Conservation (phyloP, 148 eudicot genomes). For the Euryodendron excelsum region DNA sequence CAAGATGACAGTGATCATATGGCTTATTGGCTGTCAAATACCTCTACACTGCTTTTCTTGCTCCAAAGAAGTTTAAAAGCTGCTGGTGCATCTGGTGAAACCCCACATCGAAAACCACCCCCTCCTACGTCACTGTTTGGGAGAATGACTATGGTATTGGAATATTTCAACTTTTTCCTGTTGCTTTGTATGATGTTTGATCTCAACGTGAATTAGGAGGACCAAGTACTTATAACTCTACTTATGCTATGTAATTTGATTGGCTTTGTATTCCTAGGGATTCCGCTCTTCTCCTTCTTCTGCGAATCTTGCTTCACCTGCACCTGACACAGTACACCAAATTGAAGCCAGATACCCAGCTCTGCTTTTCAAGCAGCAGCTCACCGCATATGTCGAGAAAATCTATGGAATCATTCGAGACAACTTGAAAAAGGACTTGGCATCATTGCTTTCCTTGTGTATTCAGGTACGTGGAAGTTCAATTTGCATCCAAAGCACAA, state of each 20-base stretch:
- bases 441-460: conserved; percentile 64
- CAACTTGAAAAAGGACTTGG: conserved; percentile 82
- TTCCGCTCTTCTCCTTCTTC: conserved; percentile 94
- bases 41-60: conserved; percentile 82
- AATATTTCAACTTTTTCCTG: conserved; percentile 10
- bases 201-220: neutral
- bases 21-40: conserved; percentile 97
- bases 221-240: neutral
- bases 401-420: conserved; percentile 95
- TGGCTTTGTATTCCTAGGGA: conserved; percentile 43
- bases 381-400: conserved; percentile 93
- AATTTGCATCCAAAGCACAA: neutral
- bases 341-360: conserved; percentile 99
- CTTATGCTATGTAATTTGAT: neutral
- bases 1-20: conserved; percentile 82
- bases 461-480: conserved; percentile 61
- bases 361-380: conserved; percentile 97
- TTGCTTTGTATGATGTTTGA: neutral
- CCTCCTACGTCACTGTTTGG: conserved; percentile 90
- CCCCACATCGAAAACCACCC: conserved; percentile 70
- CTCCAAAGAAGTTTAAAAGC: conserved; percentile 79
- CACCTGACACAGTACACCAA: conserved; percentile 68
- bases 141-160: conserved; percentile 91
- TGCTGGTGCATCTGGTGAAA: conserved; percentile 52
- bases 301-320: conserved; percentile 54